Conservation (phyloP, 2,329 filamentous ascomycete species). For the Fusarium sp. region DNA sequence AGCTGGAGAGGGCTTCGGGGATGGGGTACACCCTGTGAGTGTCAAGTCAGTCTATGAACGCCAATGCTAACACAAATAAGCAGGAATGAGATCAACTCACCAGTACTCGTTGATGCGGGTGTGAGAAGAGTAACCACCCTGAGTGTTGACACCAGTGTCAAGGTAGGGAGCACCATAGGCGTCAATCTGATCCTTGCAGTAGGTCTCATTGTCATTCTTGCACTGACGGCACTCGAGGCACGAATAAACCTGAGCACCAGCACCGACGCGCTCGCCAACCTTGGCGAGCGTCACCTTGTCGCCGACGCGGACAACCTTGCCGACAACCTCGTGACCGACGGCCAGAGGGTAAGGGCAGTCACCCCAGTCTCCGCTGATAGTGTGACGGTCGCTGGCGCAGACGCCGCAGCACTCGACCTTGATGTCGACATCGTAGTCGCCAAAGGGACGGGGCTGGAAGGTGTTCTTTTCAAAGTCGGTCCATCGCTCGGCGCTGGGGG, state of each 20-base stretch:
- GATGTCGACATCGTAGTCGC: constrained; percentile 88
- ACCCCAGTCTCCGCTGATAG: constrained; percentile 77
- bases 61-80: background rate
- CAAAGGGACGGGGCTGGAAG: constrained; percentile 87
- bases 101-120: constrained; percentile 59
- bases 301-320: constrained; percentile 75
- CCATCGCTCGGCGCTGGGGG: constrained; percentile 65
- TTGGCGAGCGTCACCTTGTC: constrained; percentile 59
- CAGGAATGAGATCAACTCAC: constrained; percentile 43
- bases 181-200: constrained; percentile 54
- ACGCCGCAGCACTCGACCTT: constrained; percentile 86
- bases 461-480: constrained; percentile 76
- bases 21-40: constrained; percentile 74
- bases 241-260: constrained; percentile 68
- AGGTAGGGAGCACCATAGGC: constrained; percentile 65
- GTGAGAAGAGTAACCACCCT: constrained; percentile 65
- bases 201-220: constrained; percentile 56
- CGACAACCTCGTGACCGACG: constrained; percentile 80
- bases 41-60: constrained; percentile 8
- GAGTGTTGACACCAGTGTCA: constrained; percentile 65
- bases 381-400: constrained; percentile 79
- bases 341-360: constrained; percentile 71
- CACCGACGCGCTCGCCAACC: constrained; percentile 69
- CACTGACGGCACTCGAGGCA: constrained; percentile 60
- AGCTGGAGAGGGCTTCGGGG: constrained; percentile 74